phyloP scores from a whole-genome alignment of 306 rosid species.

The Notholithocarpus densiflorus region DNA sequence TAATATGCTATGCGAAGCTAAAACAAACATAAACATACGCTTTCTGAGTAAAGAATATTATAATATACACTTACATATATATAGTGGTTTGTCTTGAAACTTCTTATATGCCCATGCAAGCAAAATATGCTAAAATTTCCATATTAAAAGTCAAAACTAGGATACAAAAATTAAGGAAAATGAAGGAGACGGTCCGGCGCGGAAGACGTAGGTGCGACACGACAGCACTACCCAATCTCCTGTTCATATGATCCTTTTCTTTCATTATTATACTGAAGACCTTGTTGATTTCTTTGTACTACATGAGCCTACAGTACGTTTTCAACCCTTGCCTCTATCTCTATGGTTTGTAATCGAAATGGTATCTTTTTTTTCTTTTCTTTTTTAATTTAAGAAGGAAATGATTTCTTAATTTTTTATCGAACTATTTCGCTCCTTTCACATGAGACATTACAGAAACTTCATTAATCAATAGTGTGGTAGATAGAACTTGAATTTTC shows the following conservation, averaged over 20 bases:
- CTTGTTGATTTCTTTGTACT: background rate
- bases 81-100: too few relatives aligned
- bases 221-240: slow-evolving; percentile 6
- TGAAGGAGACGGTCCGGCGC: background rate
- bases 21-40: background rate
- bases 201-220: background rate
- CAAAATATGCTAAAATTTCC: background rate
- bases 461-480: too few relatives aligned
- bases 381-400: too few relatives aligned
- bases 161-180: background rate
- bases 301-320: background rate
- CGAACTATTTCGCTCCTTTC: too few relatives aligned
- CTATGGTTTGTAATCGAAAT: too few relatives aligned
- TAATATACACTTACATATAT: too few relatives aligned
- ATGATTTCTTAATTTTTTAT: too few relatives aligned
- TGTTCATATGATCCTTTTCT: background rate
- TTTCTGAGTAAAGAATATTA: background rate
- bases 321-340: background rate
- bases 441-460: too few relatives aligned
- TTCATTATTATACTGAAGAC: slow-evolving; percentile 4
- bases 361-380: too few relatives aligned
- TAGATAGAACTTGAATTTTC: too few relatives aligned
- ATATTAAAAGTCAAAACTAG: background rate
- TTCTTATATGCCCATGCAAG: background rate
- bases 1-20: background rate